phyloP scores from a whole-genome alignment of 2,329 filamentous ascomycete species.

The Aschersonia sp. region DNA sequence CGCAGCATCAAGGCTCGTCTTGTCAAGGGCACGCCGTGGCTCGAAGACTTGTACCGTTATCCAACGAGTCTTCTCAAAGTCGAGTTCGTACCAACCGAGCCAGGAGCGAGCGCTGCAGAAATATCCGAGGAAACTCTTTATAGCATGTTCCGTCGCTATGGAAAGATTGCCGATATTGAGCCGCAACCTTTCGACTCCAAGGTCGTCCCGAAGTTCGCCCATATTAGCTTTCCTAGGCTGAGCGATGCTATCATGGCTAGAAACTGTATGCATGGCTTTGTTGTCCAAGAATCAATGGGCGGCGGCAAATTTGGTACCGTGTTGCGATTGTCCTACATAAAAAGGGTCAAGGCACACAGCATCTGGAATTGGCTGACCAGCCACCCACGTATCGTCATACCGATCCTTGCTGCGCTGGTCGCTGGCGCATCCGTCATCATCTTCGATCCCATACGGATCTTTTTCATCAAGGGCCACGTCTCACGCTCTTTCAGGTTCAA shows the following conservation, averaged over 20 bases:
- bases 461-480: constrained; percentile 82
- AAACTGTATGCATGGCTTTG: constrained; percentile 81
- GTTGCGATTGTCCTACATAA: constrained; percentile 73
- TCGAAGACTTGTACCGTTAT: constrained; percentile 79
- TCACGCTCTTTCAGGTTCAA: constrained; percentile 61
- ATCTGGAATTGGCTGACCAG: constrained; percentile 77
- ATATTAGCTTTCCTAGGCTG: constrained; percentile 59
- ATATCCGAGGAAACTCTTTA: constrained; percentile 80
- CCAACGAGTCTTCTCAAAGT: constrained; percentile 65
- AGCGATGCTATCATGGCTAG: constrained; percentile 75
- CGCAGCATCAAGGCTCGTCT: constrained; percentile 53
- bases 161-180: constrained; percentile 76
- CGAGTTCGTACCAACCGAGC: constrained; percentile 64
- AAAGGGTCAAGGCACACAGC: constrained; percentile 60
- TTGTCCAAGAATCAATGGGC: constrained; percentile 52
- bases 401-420: constrained; percentile 64
- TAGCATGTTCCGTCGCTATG: constrained; percentile 75
- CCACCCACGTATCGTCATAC: constrained; percentile 81
- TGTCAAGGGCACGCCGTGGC: constrained; percentile 79
- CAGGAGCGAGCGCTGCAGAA: constrained; percentile 60
- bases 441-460: constrained; percentile 88
- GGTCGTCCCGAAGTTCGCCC: constrained; percentile 63
- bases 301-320: constrained; percentile 65
- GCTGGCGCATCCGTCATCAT: constrained; percentile 74
- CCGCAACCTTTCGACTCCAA: constrained; percentile 80